Evolutionary conservation across 2,329 filamentous ascomycete species (phyloP), one percentile per base, ranked within the genome.

Genomic region (Pestalotiopsis sp.): DNA sequence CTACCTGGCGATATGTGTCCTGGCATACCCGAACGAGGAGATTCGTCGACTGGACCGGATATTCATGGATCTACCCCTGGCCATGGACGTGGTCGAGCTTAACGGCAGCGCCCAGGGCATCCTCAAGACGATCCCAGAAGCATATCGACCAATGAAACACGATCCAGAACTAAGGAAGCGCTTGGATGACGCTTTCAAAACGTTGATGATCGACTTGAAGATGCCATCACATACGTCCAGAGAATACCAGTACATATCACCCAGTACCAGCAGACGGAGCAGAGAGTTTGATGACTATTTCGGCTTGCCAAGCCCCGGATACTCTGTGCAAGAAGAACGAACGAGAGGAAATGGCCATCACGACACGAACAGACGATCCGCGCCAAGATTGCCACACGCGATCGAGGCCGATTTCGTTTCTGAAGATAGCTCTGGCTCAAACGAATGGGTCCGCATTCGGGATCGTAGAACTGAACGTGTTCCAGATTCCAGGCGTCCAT

Each of bases 21-120:
- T 90, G 71, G 92, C 93, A 1, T 90, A 94, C 72, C 94, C 94
- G 0, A 90, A 94, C 56, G 85, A 89, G 61, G 94, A 97, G 78
- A 91, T 90, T 69, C 85, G 87, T 57, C 89, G 94, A 11, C 83
- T 97, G 4, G 84, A 89, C 58, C 89, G 87, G 68, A 88, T 94
- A 25, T 87, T 95, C 3, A 79, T 89, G 3, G 86, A 91, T 59
- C 88, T 95, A 79, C 92, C 93, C 0, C 92, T 97, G 73, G 80
- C 85, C 38, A 81, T 82, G 0, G 81, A 84, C 63, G 81, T 80
- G 9, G 90, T 78, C 74, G 89, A 91, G 67, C 85, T 89, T 0
- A 86, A 90, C 59, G 87, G 91, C 62, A 87, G 85, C 71, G 89
- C 87, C 12, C 92, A 95, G 78, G 85, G 92, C 2, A 91, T 97